Conservation (phyloP, 805 yeast species). For the Lachancea thermotolerans region DNA sequence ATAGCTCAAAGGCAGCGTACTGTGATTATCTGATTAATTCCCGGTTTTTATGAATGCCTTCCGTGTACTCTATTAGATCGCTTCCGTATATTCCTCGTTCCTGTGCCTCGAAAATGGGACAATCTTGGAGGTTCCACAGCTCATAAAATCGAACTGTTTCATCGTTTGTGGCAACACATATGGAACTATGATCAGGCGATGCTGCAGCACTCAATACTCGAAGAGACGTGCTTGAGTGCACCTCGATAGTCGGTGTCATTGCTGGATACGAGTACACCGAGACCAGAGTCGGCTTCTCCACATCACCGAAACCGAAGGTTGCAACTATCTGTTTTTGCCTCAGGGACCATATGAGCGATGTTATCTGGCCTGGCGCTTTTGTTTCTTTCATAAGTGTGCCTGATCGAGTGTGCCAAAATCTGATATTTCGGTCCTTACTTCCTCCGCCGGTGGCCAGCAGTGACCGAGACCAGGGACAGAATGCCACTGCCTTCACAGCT, state of each 20-base stretch:
- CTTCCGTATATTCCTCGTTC: conserved; percentile 48
- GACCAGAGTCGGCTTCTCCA: conserved; percentile 44
- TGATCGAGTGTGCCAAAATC: conserved; percentile 80
- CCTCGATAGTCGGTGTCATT: conserved; percentile 42
- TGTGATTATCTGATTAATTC: not conserved
- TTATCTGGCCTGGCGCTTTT: conserved; percentile 65
- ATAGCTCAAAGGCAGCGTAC: too few species aligned
- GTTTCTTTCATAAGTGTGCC: conserved; percentile 61
- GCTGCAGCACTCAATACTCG: conserved; percentile 60
- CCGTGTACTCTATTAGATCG: conserved; percentile 49
- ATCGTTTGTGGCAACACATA: conserved; percentile 75
- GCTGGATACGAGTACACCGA: conserved; percentile 63
- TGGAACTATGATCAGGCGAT: conserved; percentile 55
- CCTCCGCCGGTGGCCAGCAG: conserved; percentile 91
- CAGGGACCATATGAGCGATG: conserved; percentile 72
- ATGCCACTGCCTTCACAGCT: conserved; percentile 85
- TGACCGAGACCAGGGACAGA: conserved; percentile 83
- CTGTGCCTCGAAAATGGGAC: conserved; percentile 34
- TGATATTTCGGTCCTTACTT: conserved; percentile 64
- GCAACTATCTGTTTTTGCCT: conserved; percentile 59
- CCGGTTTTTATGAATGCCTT: conserved; percentile 20
- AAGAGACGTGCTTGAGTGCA: conserved; percentile 43
- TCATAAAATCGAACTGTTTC: conserved; percentile 69
- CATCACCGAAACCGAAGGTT: conserved; percentile 74
- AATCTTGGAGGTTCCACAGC: conserved; percentile 50